Evolutionary conservation across 2,329 filamentous ascomycete species (phyloP).

Genomic region (Exserohilum turcica): DNA sequence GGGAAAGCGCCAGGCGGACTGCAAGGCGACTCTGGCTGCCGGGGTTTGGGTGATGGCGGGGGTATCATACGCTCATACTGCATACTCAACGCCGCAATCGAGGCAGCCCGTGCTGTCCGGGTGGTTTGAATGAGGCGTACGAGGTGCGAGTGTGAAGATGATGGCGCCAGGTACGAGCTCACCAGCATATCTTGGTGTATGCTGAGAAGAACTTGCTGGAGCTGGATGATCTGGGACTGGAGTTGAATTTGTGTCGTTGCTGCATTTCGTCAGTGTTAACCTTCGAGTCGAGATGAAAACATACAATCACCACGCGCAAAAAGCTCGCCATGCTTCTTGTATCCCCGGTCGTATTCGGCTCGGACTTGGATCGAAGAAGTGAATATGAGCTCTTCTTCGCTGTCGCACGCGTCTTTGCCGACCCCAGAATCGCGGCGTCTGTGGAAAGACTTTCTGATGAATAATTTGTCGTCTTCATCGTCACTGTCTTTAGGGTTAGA

Average conservation of each 20-base stretch:
- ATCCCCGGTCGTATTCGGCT: constrained; percentile 39
- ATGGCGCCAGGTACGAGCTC: constrained; percentile 27
- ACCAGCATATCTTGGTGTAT: constrained; percentile 38
- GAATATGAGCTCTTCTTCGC: constrained; percentile 37
- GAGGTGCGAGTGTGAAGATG: constrained; percentile 37
- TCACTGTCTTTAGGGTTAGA: constrained; percentile 17
- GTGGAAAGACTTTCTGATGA: constrained; percentile 1
- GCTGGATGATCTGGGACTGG: constrained; percentile 39
- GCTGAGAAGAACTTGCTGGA: constrained; percentile 37
- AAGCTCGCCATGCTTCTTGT: constrained; percentile 34
- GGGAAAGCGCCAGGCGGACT: constrained; percentile 29
- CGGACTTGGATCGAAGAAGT: constrained; percentile 31
- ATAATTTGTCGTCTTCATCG: constrained; percentile 14
- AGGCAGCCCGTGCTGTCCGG: constrained; percentile 31
- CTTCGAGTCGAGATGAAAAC: constrained; percentile 1
- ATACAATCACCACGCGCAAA: constrained; percentile 41
- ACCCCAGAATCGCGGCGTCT: constrained; percentile 26
- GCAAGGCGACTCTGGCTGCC: constrained; percentile 10
- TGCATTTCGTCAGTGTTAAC: constrained; percentile 14
- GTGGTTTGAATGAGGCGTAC: constrained; percentile 34
- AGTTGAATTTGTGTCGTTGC: constrained; percentile 39
- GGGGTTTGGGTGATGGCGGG: constrained; percentile 1
- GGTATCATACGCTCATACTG: constrained; percentile 36
- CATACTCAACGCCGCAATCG: constrained; percentile 35
- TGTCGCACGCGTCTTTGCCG: constrained; percentile 29